Evolutionary conservation across 441 rosid species (phyloP), one percentile per base, ranked within the genome.

Genomic region (Lagerstroemia fauriei): DNA sequence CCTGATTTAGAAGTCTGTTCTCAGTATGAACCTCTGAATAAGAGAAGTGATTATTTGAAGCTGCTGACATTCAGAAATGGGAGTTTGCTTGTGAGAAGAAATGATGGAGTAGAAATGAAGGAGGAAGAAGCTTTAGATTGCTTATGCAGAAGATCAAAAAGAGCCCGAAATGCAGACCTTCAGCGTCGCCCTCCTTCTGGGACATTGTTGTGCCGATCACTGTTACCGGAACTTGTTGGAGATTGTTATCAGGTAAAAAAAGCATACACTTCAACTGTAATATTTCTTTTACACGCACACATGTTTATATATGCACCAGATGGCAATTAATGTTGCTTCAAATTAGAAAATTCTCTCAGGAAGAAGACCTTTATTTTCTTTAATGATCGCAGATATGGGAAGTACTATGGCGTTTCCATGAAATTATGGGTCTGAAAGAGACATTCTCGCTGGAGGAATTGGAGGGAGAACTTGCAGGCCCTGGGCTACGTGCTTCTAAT

Each of bases 171-270:
- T 85, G 86, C 86, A 81, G 89, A 83, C 68, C 79, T 29, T 75
- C 80, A 76, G 83, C 78, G 76, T 73, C 82, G 85, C 83, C 92
- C 91, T 82, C 98, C 98, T 83, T 77, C 90, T 25, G 98, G 98
- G 85, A 93, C 88, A 87, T 88, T 85, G 25, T 76, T 93, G 86
- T 91, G 94, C 87, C 80, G 85, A 85, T 91, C 91, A 88, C 90
- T 94, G 87, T 94, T 97, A 84, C 90, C 94, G 82, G 88, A 87
- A 50, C 91, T 93, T 85, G 91, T 90, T 89, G 99, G 98, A 80
- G 99, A 96, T 87, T 89, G 91, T 85, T 93, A 92, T 90, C 98
- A 97, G 98, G 99, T 95, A 90, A 53, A 78, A 38, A 90, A 53
- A 77, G 27, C 84, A 81, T 83, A 53, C 53, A 73, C 56, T 81